Evolutionary conservation across 441 rosid genomes (phyloP).

Genomic region (Populus trichocarpa): DNA sequence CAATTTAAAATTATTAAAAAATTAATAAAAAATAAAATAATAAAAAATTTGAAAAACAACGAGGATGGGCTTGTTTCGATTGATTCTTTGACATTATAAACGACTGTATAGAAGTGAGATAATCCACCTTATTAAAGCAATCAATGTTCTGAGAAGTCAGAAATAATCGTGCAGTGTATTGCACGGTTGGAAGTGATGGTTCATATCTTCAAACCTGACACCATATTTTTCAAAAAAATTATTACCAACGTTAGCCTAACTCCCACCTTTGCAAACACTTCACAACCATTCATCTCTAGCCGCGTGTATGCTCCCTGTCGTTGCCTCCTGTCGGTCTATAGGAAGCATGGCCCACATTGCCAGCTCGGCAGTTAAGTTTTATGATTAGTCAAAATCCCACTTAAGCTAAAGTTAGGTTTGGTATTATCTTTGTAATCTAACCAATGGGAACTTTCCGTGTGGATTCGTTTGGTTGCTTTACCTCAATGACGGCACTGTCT

Average conservation of each 20-base stretch:
- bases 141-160: background rate
- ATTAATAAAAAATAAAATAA: no score
- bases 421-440: background rate
- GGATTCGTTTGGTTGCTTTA: constrained; percentile 8
- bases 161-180: background rate
- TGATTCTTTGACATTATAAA: no score
- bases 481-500: constrained; percentile 36
- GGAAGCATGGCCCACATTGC: constrained; percentile 37
- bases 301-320: constrained; percentile 27
- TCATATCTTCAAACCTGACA: background rate
- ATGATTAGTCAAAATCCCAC: constrained; percentile 11
- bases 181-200: background rate
- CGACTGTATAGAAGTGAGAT: background rate
- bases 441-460: constrained; percentile 27
- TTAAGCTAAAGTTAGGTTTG: constrained; percentile 5
- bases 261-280: background rate
- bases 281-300: background rate
- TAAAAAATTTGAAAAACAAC: no score
- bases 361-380: constrained; percentile 10
- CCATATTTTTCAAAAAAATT: no score
- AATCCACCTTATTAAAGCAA: background rate
- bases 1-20: no score
- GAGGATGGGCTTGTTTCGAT: no score
- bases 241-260: constrained; percentile 24
- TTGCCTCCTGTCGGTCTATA: constrained; percentile 30